These are phyloP conservation scores for Peterozyma toletana DNA, from an alignment of 805 yeast species.

Conservation along the genomic window DNA sequence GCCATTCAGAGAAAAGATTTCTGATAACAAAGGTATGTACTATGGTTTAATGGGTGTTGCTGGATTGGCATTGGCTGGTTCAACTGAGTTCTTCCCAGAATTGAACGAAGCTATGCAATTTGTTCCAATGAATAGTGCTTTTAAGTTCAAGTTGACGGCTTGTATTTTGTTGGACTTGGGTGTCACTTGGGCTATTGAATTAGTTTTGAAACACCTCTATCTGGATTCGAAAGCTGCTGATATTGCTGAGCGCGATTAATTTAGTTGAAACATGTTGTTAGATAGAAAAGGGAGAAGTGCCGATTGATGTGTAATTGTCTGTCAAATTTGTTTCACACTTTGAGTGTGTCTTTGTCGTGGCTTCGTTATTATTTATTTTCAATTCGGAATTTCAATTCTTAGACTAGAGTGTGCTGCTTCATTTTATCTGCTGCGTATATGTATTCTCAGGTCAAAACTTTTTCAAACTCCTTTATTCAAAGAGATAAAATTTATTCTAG, in stretches of 20 bases:
- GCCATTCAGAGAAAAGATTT: conserved; percentile 89
- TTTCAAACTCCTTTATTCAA: too few relatives aligned
- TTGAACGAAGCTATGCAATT: conserved; percentile 86
- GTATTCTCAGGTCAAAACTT: too few relatives aligned
- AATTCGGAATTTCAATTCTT: not conserved
- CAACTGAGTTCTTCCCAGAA: conserved; percentile 94
- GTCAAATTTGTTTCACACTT: too few relatives aligned
- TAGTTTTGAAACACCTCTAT: conserved; percentile 74
- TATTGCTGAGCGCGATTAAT: conserved; percentile 48
- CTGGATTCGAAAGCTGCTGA: conserved; percentile 91
- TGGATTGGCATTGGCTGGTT: conserved; percentile 79
- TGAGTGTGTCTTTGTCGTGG: too few relatives aligned
- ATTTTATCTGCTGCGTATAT: not conserved
- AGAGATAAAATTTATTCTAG: too few relatives aligned
- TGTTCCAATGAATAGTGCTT: conserved; percentile 72
- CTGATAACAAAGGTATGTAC: conserved; percentile 93
- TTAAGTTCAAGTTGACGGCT: conserved; percentile 71
- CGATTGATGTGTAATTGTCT: too few relatives aligned
- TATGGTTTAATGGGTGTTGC: conserved; percentile 91
- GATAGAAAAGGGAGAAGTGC: too few relatives aligned
- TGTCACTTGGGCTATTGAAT: conserved; percentile 71
- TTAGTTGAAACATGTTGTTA: too few relatives aligned
- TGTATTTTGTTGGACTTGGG: conserved; percentile 72
- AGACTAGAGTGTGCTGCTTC: not conserved
- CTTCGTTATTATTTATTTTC: not conserved